Percentiles rank a stretch among this genome's conserved stretches.
phyloP scores from a whole-genome alignment of 768 basidiomycete genomes.

The Serendipita sp. region DNA sequence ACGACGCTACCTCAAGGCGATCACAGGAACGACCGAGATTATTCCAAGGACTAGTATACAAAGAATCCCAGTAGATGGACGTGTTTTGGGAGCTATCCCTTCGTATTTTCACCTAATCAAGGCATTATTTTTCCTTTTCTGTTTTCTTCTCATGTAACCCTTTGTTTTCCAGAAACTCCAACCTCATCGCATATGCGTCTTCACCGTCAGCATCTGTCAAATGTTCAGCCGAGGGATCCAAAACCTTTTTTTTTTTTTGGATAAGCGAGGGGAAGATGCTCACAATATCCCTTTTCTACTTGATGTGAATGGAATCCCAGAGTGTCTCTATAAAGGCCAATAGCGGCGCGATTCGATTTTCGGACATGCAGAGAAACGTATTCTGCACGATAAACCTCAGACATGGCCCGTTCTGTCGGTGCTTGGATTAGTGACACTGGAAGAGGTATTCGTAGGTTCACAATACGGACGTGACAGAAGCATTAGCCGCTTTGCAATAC shows the following conservation, averaged over 20 bases:
- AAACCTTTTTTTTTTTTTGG: no score
- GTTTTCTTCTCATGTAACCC: not conserved
- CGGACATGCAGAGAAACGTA: constrained; percentile 85
- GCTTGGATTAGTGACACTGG: not conserved
- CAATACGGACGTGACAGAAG: constrained; percentile 61
- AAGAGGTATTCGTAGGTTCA: not conserved
- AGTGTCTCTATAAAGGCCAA: constrained; percentile 74
- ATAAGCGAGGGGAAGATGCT: constrained; percentile 19
- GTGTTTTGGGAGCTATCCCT: not conserved
- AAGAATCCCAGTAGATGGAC: no score
- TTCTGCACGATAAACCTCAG: constrained; percentile 63
- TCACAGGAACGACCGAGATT: not conserved
- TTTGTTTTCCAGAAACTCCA: constrained; percentile 27
- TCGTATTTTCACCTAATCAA: no score
- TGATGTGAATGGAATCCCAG: constrained; percentile 77
- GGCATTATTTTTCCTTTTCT: not conserved
- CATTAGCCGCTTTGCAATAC: constrained; percentile 90
- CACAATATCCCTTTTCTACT: constrained; percentile 84
- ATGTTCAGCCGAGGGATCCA: constrained; percentile 2
- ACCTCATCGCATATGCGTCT: constrained; percentile 83
- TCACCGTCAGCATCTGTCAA: constrained; percentile 79
- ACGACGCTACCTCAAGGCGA: not conserved
- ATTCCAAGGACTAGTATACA: not conserved
- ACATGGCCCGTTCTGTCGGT: constrained; percentile 74
- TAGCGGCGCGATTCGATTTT: constrained; percentile 86